phyloP scores from a whole-genome alignment of 2,329 filamentous ascomycete genomes.

The Arachnopeziza araneosa region DNA sequence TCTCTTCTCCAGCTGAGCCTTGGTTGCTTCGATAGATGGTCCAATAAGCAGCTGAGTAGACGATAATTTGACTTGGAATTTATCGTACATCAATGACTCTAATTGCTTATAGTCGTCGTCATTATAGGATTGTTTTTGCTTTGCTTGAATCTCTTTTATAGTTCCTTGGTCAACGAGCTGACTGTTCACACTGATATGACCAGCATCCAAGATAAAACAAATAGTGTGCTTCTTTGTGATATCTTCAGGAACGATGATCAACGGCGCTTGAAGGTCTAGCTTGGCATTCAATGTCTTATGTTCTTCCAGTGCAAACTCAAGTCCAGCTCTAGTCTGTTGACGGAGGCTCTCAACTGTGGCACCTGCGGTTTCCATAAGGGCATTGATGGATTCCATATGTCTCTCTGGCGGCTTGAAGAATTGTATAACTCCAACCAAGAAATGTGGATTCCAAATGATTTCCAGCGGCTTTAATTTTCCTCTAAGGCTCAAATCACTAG shows the following conservation, averaged over 20 bases:
- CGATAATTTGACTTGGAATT: constrained; percentile 85
- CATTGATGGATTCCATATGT: constrained; percentile 97
- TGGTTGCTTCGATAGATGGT: constrained; percentile 85
- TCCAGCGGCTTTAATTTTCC: constrained; percentile 93
- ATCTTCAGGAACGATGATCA: constrained; percentile 94
- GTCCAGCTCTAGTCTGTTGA: constrained; percentile 89
- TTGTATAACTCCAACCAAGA: constrained; percentile 82
- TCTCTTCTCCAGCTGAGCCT: constrained; percentile 67
- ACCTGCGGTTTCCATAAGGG: constrained; percentile 90
- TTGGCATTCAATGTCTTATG: constrained; percentile 98
- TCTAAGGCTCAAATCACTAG: constrained; percentile 83
- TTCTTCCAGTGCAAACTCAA: constrained; percentile 94
- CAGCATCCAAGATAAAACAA: constrained; percentile 91
- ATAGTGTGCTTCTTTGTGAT: constrained; percentile 76
- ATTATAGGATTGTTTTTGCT: constrained; percentile 80
- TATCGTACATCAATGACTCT: constrained; percentile 95
- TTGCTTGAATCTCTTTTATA: constrained; percentile 82
- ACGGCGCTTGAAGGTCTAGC: constrained; percentile 86
- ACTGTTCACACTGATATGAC: constrained; percentile 91
- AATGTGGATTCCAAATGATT: constrained; percentile 94
- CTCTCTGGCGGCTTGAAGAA: constrained; percentile 96
- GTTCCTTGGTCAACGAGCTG: constrained; percentile 90
- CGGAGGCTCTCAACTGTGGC: constrained; percentile 92
- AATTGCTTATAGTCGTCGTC: constrained; percentile 84
- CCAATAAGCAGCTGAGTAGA: constrained; percentile 95